phyloP scores from a whole-genome alignment of 225 moss, liverwort and hornwort genomes.

The Physcomitrellopsis africana region DNA sequence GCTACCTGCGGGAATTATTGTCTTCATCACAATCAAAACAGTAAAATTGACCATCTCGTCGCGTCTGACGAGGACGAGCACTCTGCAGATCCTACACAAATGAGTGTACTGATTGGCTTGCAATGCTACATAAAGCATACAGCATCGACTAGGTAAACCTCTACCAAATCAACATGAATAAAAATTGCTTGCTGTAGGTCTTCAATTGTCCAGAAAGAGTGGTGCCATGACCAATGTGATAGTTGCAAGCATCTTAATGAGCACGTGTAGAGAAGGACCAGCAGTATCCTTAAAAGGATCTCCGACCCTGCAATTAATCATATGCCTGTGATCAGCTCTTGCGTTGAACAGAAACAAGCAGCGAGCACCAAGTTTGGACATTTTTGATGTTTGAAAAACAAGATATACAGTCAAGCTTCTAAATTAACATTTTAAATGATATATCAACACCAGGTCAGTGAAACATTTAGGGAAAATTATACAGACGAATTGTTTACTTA shows the following conservation, averaged over 20 bases:
- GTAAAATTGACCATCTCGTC: background rate
- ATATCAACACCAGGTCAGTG: slow-evolving; percentile 6
- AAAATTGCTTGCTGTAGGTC: slow-evolving; percentile 12
- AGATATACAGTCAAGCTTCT: background rate
- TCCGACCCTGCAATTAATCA: slow-evolving; percentile 61
- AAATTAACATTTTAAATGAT: background rate
- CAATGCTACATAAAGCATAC: slow-evolving; percentile 18
- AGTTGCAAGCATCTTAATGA: slow-evolving; percentile 85
- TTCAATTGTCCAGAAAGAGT: slow-evolving; percentile 71
- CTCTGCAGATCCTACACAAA: slow-evolving; percentile 14
- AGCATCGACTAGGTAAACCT: background rate
- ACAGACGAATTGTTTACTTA: slow-evolving; percentile 35
- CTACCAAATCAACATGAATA: slow-evolving; percentile 19
- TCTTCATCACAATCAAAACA: slow-evolving; percentile 25
- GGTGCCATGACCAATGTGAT: slow-evolving; percentile 91
- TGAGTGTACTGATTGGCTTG: slow-evolving; percentile 22
- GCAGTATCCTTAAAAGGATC: slow-evolving; percentile 89
- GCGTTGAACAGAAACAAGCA: background rate
- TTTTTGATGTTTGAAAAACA: too few species aligned
- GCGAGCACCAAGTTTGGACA: too few species aligned
- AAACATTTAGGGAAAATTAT: background rate
- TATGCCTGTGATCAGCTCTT: slow-evolving; percentile 3
- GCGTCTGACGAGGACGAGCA: background rate
- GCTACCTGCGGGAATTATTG: background rate
- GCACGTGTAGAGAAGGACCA: slow-evolving; percentile 81